Conservation (phyloP, 768 basidiomycete genomes). For the Favolaschia claudopus region DNA sequence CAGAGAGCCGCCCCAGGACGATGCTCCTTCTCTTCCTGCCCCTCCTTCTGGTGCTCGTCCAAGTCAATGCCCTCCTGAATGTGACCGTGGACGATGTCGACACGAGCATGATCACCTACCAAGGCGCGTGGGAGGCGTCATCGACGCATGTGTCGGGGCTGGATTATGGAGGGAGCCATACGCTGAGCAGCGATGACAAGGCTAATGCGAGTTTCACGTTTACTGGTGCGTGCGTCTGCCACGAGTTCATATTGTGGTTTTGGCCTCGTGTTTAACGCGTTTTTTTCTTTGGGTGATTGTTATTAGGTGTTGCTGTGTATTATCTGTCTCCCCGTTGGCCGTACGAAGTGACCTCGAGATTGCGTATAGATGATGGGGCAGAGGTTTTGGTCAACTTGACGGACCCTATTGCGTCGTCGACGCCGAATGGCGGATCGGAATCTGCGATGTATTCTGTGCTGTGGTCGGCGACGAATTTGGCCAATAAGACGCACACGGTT, state of each 20-base stretch:
- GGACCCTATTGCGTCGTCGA: slow-evolving; percentile 1
- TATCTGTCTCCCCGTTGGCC: slow-evolving; percentile 23
- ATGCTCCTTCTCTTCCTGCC: slow-evolving; percentile 12
- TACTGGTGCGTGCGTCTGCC: slow-evolving; percentile 13
- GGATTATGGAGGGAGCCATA: slow-evolving; percentile 16
- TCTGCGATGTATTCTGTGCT: slow-evolving; percentile 2
- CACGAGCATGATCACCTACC: slow-evolving; percentile 7
- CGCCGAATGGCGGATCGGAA: neutral
- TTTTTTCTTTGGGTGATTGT: too few species aligned
- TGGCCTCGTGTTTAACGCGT: neutral
- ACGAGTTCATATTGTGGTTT: neutral
- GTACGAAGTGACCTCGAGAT: slow-evolving; percentile 13
- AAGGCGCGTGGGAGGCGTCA: slow-evolving; percentile 15
- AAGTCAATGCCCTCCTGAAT: slow-evolving; percentile 8
- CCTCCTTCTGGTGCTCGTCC: neutral
- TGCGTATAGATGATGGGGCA: slow-evolving; percentile 9
- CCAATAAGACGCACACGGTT: slow-evolving; percentile 14
- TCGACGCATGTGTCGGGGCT: neutral
- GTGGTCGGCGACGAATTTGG: slow-evolving; percentile 10
- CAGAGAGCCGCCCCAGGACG: neutral
- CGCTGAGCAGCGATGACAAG: slow-evolving; percentile 11
- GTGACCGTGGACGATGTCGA: slow-evolving; percentile 14
- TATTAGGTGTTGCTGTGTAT: slow-evolving; percentile 23
- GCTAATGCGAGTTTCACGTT: slow-evolving; percentile 14
- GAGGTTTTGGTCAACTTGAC: slow-evolving; percentile 14